A percentile compares a stretch with the other conserved stretches of the same genome.
These are phyloP conservation scores for Candida sphagnicola DNA, from an alignment of 805 yeast species.

Conservation along the genomic window DNA sequence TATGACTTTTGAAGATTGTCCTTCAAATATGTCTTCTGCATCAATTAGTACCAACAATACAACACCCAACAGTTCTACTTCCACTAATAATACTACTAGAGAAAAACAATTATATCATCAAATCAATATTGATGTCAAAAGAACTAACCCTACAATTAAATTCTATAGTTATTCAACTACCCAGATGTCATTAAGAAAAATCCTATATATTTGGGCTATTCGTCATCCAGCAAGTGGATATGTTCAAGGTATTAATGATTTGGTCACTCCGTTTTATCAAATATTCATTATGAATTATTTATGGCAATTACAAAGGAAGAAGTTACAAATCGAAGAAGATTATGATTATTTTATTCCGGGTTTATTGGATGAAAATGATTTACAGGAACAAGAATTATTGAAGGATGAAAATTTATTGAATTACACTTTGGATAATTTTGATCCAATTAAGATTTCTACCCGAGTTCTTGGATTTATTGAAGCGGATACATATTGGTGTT, in stretches of 20 bases:
- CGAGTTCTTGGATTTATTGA: conserved; percentile 69
- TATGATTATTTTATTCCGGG: conserved; percentile 31
- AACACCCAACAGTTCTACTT: conserved; percentile 11
- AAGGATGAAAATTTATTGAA: conserved; percentile 20
- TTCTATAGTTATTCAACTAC: conserved; percentile 67
- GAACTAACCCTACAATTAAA: conserved; percentile 84
- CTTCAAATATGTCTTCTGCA: conserved; percentile 10
- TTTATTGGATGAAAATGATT: conserved; percentile 22
- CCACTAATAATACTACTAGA: conserved; percentile 31
- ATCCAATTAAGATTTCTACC: conserved; percentile 57
- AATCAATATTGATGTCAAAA: conserved; percentile 88
- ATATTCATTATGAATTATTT: conserved; percentile 70
- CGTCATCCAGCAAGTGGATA: conserved; percentile 97
- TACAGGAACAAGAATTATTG: conserved; percentile 21
- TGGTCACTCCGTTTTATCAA: conserved; percentile 90
- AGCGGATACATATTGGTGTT: conserved; percentile 97
- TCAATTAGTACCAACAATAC: conserved; percentile 5
- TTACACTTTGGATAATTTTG: conserved; percentile 49
- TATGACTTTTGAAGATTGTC: conserved; percentile 32
- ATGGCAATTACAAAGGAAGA: conserved; percentile 35
- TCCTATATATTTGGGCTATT: conserved; percentile 89
- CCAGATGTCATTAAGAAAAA: conserved; percentile 74
- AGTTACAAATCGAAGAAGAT: conserved; percentile 12
- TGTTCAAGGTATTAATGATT: conserved; percentile 95
- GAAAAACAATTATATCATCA: conserved; percentile 85